These are phyloP conservation scores for Glaciozyma martinii DNA, from an alignment of 768 basidiomycete genomes.

Conservation along the genomic window DNA sequence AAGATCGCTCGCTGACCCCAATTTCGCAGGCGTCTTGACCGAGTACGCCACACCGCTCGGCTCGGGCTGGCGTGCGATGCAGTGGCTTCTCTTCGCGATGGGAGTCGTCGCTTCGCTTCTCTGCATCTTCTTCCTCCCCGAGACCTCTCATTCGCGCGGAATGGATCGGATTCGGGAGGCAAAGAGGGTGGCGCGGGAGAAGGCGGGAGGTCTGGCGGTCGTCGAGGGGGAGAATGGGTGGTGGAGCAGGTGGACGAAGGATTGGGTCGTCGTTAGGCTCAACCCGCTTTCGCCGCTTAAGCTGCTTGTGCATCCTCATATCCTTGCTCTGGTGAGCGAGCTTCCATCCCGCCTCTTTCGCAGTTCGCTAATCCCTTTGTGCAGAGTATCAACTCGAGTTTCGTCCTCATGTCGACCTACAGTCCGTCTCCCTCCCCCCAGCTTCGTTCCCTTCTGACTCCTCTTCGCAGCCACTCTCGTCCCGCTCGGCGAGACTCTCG, in stretches of 20 bases:
- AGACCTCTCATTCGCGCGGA: conserved; percentile 19
- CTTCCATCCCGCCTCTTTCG: background rate
- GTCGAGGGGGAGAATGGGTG: background rate
- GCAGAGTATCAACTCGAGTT: conserved; percentile 2
- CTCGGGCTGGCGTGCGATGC: conserved; percentile 31
- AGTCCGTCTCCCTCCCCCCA: background rate
- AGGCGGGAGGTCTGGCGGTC: background rate
- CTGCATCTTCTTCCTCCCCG: conserved; percentile 22
- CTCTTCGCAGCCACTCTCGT: conserved; percentile 18
- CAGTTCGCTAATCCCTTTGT: background rate
- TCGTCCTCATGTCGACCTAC: conserved; percentile 6
- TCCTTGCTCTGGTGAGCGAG: conserved; percentile 12
- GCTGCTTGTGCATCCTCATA: conserved; percentile 13
- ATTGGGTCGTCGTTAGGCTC: background rate
- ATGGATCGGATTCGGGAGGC: conserved; percentile 6
- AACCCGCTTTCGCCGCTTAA: conserved; percentile 11
- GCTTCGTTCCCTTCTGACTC: background rate
- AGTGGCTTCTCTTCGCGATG: conserved; percentile 27
- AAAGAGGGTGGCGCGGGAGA: background rate
- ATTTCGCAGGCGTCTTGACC: conserved; percentile 3
- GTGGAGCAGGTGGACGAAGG: background rate
- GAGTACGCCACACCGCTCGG: conserved; percentile 22
- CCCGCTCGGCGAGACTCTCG: conserved; percentile 20
- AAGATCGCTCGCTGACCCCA: too few relatives aligned
- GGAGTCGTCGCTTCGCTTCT: conserved; percentile 17